phyloP scores from a whole-genome alignment of 2,329 filamentous ascomycete genomes.

The Neofusicoccum ribis region DNA sequence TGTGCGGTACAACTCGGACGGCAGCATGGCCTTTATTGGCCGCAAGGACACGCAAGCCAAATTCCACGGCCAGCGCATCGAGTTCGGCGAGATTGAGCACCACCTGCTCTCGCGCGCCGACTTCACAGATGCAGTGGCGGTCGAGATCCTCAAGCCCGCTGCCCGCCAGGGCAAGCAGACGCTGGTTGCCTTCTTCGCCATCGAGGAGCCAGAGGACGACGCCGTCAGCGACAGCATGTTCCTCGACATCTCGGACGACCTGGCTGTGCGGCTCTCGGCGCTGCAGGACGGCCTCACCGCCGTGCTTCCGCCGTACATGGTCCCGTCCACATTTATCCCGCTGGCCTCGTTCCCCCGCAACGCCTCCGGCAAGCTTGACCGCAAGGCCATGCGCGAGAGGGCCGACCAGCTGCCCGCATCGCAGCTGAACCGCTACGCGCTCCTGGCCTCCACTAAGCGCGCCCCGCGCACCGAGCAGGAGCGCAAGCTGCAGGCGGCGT shows the following conservation, averaged over 20 bases:
- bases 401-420: neutral
- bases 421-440: conserved; percentile 42
- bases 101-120: neutral
- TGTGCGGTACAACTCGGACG: conserved; percentile 34
- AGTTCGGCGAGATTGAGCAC: conserved; percentile 12
- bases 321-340: neutral
- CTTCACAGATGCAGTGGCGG: conserved; percentile 32
- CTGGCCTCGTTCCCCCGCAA: conserved; percentile 34
- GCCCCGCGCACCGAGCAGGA: conserved; percentile 51
- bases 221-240: conserved; percentile 23
- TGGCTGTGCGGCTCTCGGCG: neutral
- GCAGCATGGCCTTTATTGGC: conserved; percentile 37
- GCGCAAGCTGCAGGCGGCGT: conserved; percentile 31
- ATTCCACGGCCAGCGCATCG: neutral
- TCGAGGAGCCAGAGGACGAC: conserved; percentile 30
- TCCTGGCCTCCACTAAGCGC: conserved; percentile 26
- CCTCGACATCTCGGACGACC: neutral
- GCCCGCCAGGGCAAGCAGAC: conserved; percentile 22
- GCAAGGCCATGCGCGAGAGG: conserved; percentile 20
- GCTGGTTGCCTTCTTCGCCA: conserved; percentile 47
- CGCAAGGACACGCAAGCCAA: conserved; percentile 30
- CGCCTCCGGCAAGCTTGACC: conserved; percentile 41
- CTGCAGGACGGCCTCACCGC: neutral
- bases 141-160: conserved; percentile 23
- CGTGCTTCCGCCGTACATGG: neutral